phyloP scores from a whole-genome alignment of 768 basidiomycete genomes.

The Cantharellus anzutake region DNA sequence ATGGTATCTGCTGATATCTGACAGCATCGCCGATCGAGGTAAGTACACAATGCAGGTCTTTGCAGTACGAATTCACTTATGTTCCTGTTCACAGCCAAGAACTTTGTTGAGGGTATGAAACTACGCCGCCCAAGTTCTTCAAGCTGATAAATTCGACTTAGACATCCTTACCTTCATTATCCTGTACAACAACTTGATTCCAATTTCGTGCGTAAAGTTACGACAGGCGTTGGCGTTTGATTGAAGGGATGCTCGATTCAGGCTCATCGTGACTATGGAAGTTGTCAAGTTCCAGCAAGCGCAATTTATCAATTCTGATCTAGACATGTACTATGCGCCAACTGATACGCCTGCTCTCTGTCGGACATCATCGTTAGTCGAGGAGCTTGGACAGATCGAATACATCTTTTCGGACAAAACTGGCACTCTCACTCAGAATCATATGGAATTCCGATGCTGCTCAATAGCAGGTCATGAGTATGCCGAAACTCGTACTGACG shows the following conservation, averaged over 20 bases:
- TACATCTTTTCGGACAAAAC: slow-evolving; percentile 93
- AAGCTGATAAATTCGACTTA: slow-evolving; percentile 15
- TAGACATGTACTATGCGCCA: slow-evolving; percentile 93
- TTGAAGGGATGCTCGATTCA: slow-evolving; percentile 8
- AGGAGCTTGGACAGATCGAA: slow-evolving; percentile 96
- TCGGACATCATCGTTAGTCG: slow-evolving; percentile 93
- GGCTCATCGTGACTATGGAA: slow-evolving; percentile 96
- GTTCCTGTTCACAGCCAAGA: slow-evolving; percentile 30
- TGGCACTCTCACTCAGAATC: slow-evolving; percentile 88
- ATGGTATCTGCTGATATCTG: slow-evolving; percentile 72
- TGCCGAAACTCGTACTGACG: slow-evolving; percentile 69
- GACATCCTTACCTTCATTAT: slow-evolving; percentile 98
- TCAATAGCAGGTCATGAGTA: slow-evolving; percentile 79
- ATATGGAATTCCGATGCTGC: slow-evolving; percentile 93
- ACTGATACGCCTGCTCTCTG: slow-evolving; percentile 96
- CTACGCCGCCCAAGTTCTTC: background rate
- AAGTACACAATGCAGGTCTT: background rate
- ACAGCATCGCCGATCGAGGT: slow-evolving; percentile 18
- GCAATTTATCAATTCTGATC: slow-evolving; percentile 87
- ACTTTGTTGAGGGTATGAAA: slow-evolving; percentile 62
- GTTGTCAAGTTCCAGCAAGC: slow-evolving; percentile 98
- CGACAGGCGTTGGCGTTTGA: background rate
- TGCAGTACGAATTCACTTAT: background rate
- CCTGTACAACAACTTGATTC: slow-evolving; percentile 96
- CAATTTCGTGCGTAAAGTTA: slow-evolving; percentile 46